Percentiles rank a stretch among this genome's conserved stretches.
These are phyloP conservation scores for Botrytis tulipae DNA, from an alignment of 2,329 filamentous ascomycete species.

Conservation along the genomic window DNA sequence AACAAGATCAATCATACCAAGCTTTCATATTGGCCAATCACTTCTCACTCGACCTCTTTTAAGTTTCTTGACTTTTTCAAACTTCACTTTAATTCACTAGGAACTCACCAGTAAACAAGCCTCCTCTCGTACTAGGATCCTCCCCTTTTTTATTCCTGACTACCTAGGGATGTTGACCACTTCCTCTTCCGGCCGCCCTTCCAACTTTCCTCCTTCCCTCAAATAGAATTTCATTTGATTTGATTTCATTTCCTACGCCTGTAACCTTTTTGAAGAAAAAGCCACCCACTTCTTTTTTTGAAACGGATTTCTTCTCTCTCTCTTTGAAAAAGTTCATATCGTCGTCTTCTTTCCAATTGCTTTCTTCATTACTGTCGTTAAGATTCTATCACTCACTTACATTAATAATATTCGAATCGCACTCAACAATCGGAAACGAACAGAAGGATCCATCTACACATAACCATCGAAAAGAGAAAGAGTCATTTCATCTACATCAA, in stretches of 20 bases:
- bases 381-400: conserved; percentile 5
- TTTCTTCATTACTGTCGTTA: conserved; percentile 21
- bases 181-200: neutral
- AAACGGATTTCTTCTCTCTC: neutral
- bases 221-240: neutral
- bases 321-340: conserved; percentile 5
- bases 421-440: neutral
- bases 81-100: neutral
- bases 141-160: neutral
- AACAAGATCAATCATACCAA: neutral
- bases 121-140: neutral
- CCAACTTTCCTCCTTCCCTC: neutral
- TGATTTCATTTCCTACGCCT: neutral
- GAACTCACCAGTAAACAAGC: neutral
- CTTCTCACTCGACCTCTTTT: neutral
- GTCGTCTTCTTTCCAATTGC: neutral
- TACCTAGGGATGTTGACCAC: neutral
- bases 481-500: conserved; percentile 1
- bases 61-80: neutral
- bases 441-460: neutral
- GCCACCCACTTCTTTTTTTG: conserved; percentile 11
- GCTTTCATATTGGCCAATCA: neutral
- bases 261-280: conserved; percentile 11
- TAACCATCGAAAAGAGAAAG: neutral
- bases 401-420: conserved; percentile 14